Base-by-base conservation (phyloP, 2,329 filamentous ascomycete genomes). In the Trichoderma sp. region DNA sequence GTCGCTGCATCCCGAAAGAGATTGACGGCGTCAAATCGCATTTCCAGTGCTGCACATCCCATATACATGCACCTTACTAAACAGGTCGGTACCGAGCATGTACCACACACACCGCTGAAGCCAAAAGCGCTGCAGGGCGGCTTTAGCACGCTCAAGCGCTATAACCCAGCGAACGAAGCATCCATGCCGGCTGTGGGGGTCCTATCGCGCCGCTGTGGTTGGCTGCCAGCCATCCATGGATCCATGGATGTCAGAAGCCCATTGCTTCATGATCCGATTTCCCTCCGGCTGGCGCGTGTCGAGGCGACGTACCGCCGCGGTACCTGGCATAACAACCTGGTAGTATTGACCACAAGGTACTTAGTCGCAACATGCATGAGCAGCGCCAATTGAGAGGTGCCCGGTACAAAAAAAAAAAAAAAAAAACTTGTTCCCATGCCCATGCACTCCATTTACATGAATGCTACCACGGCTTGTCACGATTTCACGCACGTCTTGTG, bases 21-120 rank as follows among this genome's bases (percentile, higher is more conserved):
- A n/a, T n/a, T n/a, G n/a, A 29, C 29, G 29, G n/a, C n/a, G 13
- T 48, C 42, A 48, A 22, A 19, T 22, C 42, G 42, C 42, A n/a
- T n/a, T n/a, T n/a, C n/a, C n/a, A n/a, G n/a, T 48, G 13, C 39
- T n/a, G 39, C 19, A 45, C 42, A 48, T 48, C n/a, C 42, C 19
- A 48, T 13, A 10, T 48, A 48, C 42, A 48, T 22, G 42, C 42
- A 22, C 42, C 42, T 48, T 48, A 48, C 42, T 48, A 22, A 48
- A 22, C 42, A 22, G 42, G n/a, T n/a, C n/a, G n/a, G 42, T 48
- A 48, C 19, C 19, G 9, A 35, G 22, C 13, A 39, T n/a, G n/a
- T n/a, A n/a, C n/a, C n/a, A n/a, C n/a, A 53, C 64, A 60, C 64
- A 67, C 64, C 64, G 64, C 64, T 61, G 57, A 39, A 60, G 56